Evolutionary conservation across 1,139 yeast species (phyloP), one percentile per base, ranked within the genome.

Genomic region (Suhomyces panamericanus): DNA sequence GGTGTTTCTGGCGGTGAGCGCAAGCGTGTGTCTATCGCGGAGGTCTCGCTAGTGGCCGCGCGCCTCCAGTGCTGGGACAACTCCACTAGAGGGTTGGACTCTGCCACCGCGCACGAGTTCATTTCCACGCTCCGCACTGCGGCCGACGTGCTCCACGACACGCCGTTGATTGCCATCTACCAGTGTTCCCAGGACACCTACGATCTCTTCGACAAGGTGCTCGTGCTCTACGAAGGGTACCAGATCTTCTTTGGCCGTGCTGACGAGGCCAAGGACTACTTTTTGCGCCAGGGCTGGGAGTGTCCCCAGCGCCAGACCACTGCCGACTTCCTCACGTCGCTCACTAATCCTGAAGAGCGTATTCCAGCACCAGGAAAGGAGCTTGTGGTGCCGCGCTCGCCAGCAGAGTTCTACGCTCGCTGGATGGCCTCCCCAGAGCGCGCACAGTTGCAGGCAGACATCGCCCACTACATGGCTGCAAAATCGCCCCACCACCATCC

Each of bases 381-480:
- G 58, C 54, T 69, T 43, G 70, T 65, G 47, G 90, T 83, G 27
- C 96, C 96, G 30, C 69, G 77, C 49, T 81, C 87, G 3, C 78
- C 91, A 1, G 73, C 69, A 38, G 95, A 87, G 56, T 87, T 87
- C 57, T 85, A 81, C 50, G 65, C 64, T 2, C 73, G 74, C 56
- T 87, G 95, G 95, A 67, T 67, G 49, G 64, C 69, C n/a, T 83
- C 91, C 2, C 69, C 71, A 1, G 79, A 81, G 42, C 80, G 73
- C 55, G 51, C 60, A 8, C 58, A 60, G 3, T 59, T 74, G 45
- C 39, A 56, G 7, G 31, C 51, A 7, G 65, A 63, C 11, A 69
- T 73, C 39, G 77, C 73, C 41, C 53, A 54, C 2, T 63, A 71
- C 50, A 51, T 69, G 24, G 50, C 43, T 4, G 39, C 52, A 14